phyloP scores from a whole-genome alignment of 257 asterid species.

The Primulina tabacum region DNA sequence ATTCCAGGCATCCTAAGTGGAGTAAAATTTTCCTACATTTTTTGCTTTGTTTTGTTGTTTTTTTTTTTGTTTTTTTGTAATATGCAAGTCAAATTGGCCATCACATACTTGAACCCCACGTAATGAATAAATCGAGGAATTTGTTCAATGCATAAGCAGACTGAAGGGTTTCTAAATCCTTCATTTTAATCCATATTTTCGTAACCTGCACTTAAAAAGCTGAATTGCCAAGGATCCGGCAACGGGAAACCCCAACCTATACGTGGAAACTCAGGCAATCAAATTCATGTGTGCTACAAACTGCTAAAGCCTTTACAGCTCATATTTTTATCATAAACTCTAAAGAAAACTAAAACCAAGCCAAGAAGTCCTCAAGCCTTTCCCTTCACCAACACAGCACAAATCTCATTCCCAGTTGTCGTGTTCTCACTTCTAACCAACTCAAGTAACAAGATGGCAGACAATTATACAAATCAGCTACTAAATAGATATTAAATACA shows the following conservation, averaged over 20 bases:
- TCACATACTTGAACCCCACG: background rate
- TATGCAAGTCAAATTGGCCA: background rate
- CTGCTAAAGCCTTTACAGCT: background rate
- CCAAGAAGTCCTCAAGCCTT: background rate
- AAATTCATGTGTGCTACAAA: background rate
- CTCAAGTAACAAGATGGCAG: background rate
- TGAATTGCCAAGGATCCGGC: background rate
- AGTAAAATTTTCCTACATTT: background rate
- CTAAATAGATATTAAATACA: background rate
- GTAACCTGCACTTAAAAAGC: background rate
- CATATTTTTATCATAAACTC: background rate
- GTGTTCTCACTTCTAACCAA: background rate
- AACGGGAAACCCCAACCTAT: background rate
- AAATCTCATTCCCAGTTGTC: background rate
- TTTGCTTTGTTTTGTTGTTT: too few species aligned
- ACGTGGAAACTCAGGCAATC: background rate
- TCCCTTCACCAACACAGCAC: background rate
- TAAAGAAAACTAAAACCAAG: background rate
- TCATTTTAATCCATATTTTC: background rate
- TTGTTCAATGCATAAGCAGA: background rate
- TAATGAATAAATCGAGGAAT: background rate
- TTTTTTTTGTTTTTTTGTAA: background rate
- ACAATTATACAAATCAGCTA: slow-evolving; percentile 9
- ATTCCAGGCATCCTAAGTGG: background rate
- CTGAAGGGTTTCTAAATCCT: background rate